Evolutionary conservation across 805 yeast genomes (phyloP).

Genomic region (Starmera caribaea): DNA sequence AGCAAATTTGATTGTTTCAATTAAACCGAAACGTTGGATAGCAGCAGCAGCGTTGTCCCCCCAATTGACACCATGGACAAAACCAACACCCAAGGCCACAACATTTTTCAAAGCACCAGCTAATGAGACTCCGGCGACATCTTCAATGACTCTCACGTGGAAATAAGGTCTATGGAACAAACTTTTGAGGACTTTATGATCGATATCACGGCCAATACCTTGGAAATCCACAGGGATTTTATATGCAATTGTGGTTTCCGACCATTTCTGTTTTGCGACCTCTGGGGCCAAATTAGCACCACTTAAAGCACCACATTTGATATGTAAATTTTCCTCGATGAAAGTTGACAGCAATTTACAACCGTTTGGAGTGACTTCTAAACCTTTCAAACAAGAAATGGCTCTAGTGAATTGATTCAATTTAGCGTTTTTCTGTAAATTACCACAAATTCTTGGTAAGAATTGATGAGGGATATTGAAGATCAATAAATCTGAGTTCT

Average conservation of each 20-base stretch:
- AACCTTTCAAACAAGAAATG: constrained; percentile 89
- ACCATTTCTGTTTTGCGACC: constrained; percentile 92
- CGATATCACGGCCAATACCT: constrained; percentile 43
- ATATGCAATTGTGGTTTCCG: constrained; percentile 96
- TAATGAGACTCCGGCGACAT: constrained; percentile 91
- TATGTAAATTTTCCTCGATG: constrained; percentile 71
- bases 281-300: constrained; percentile 98
- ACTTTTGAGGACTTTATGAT: constrained; percentile 59
- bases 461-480: constrained; percentile 98
- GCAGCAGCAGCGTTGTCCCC: constrained; percentile 99
- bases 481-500: constrained; percentile 76
- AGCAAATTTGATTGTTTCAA: constrained; percentile 85
- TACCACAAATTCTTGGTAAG: constrained; percentile 63
- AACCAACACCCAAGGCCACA: constrained; percentile 93
- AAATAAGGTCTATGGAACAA: constrained; percentile 96
- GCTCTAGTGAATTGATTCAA: constrained; percentile 70
- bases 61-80: constrained; percentile 97
- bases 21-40: constrained; percentile 89
- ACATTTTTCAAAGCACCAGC: constrained; percentile 97
- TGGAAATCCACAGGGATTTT: constrained; percentile 52
- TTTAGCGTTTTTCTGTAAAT: constrained; percentile 61
- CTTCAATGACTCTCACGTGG: constrained; percentile 89
- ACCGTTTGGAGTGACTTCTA: constrained; percentile 74
- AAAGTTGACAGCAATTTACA: constrained; percentile 74
- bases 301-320: constrained; percentile 91